Conservation (phyloP, 176 grass and related monocot species). For the Oryza rufipogon region DNA sequence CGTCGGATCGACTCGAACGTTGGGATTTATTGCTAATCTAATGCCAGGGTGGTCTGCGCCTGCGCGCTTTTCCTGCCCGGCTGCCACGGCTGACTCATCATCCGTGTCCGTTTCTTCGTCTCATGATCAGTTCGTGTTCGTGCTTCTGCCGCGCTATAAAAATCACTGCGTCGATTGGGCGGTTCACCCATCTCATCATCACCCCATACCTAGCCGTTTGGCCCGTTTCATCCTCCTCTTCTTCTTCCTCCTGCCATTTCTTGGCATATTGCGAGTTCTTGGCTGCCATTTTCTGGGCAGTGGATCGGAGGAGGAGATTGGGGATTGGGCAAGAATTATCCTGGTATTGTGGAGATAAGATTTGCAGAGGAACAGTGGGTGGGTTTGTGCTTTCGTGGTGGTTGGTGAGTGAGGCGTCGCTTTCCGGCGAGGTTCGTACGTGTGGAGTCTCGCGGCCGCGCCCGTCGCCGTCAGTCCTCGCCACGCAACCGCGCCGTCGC, state of each 20-base stretch:
- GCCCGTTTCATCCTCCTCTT: too few relatives aligned
- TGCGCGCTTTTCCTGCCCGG: background rate
- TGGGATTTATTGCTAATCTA: constrained; percentile 32
- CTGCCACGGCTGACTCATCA: background rate
- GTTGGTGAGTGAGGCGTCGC: background rate
- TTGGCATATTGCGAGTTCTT: constrained; percentile 8
- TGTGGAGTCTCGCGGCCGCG: background rate
- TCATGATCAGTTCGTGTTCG: background rate
- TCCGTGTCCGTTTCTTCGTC: background rate
- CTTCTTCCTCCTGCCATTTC: constrained; percentile 9
- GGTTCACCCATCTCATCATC: background rate
- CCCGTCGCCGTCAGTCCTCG: background rate
- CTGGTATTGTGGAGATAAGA: background rate
- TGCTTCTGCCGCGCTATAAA: constrained; percentile 34
- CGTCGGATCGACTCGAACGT: constrained; percentile 46
- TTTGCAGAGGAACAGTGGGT: background rate
- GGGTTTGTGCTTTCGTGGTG: background rate
- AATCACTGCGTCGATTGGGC: constrained; percentile 8
- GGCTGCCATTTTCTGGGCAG: background rate
- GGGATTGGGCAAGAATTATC: background rate
- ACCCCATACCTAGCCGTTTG: constrained; percentile 33
- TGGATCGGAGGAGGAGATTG: background rate
- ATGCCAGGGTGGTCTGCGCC: background rate
- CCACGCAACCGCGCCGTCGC: constrained; percentile 17
- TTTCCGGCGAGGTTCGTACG: background rate